These are phyloP conservation scores for Neurospora sp. DNA, from an alignment of 495 filamentous ascomycete species.

Conservation along the genomic window DNA sequence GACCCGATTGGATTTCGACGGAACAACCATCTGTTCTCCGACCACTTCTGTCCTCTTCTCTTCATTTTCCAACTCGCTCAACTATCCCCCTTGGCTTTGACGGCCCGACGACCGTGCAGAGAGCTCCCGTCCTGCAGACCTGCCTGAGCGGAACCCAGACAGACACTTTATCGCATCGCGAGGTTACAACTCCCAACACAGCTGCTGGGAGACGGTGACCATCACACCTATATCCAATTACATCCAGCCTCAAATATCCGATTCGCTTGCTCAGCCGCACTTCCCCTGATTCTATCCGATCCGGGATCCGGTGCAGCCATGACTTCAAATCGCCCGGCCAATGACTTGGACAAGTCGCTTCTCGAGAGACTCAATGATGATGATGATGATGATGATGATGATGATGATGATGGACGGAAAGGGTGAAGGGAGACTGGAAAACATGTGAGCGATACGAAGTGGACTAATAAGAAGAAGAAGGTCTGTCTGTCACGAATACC, in stretches of 20 bases:
- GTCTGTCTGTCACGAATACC: no score
- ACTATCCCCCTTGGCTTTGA: not conserved
- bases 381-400: no score
- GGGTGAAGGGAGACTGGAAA: no score
- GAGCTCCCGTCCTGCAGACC: not conserved
- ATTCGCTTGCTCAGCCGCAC: not conserved
- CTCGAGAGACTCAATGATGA: conserved; percentile 57
- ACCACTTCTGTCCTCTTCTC: not conserved
- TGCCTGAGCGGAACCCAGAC: not conserved
- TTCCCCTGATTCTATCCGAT: not conserved
- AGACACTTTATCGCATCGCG: not conserved
- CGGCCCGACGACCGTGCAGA: not conserved
- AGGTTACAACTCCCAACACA: not conserved
- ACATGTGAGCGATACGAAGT: no score
- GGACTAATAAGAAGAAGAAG: no score
- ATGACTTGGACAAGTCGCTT: conserved; percentile 59
- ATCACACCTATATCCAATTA: not conserved
- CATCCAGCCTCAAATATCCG: not conserved
- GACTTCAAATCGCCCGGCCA: not conserved
- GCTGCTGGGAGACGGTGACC: not conserved
- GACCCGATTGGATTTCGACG: not conserved
- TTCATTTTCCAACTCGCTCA: no score
- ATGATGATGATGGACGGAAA: no score
- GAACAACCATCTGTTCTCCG: not conserved
- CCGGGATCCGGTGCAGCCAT: not conserved